These are phyloP conservation scores for Myriosclerotinia scirpicola DNA, from an alignment of 2,329 filamentous ascomycete genomes.

Conservation along the genomic window DNA sequence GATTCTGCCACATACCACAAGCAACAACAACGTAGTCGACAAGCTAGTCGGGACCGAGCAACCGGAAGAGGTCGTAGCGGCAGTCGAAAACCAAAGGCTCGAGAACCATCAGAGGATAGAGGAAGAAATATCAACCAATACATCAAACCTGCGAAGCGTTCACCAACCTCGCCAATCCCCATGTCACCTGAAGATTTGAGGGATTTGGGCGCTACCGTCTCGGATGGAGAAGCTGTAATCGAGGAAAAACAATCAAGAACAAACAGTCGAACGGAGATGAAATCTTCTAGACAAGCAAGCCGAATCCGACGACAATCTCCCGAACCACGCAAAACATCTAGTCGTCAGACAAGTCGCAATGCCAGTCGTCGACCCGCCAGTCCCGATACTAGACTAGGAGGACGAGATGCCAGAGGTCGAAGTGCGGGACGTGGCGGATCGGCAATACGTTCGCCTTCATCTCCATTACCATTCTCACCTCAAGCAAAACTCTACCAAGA, in stretches of 20 bases:
- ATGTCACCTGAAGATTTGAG: constrained; percentile 90
- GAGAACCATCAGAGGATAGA: constrained; percentile 68
- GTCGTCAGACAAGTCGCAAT: constrained; percentile 43
- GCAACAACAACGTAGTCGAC: constrained; percentile 50
- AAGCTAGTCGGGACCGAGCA: constrained; percentile 46
- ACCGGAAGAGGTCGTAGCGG: constrained; percentile 47
- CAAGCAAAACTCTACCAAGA: constrained; percentile 53
- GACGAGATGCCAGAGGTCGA: constrained; percentile 55
- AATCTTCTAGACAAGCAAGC: constrained; percentile 42
- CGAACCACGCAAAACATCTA: constrained; percentile 39
- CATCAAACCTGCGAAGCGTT: constrained; percentile 76
- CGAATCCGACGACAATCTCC: constrained; percentile 37
- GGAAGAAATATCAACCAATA: constrained; percentile 59
- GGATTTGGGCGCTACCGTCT: constrained; percentile 51
- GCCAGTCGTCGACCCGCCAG: constrained; percentile 42
- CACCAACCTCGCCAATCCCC: constrained; percentile 86
- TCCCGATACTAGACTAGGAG: constrained; percentile 39
- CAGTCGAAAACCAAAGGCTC: constrained; percentile 50
- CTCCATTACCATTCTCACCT: constrained; percentile 72
- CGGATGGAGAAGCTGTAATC: constrained; percentile 37
- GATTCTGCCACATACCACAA: constrained; percentile 71
- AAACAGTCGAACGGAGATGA: constrained; percentile 37
- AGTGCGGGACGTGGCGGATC: constrained; percentile 61
- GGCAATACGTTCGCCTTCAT: constrained; percentile 71
- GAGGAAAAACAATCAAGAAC: constrained; percentile 32